These are phyloP conservation scores for Besnoitia besnoiti DNA, from an alignment of 169 alveolate species.

Conservation along the genomic window DNA sequence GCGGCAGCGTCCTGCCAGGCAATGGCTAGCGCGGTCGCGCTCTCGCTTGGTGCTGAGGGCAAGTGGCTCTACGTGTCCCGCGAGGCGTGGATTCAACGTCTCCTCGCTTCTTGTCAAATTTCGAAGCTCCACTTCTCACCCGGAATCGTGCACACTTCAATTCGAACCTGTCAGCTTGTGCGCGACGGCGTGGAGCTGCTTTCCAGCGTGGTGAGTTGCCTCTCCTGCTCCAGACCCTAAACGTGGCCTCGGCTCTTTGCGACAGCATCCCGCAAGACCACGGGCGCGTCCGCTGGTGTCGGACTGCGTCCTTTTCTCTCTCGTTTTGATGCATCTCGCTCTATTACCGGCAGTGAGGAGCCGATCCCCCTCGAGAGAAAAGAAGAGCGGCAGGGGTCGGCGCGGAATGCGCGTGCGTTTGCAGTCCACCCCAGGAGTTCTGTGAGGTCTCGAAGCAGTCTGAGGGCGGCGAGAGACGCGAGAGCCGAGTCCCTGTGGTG, in stretches of 20 bases:
- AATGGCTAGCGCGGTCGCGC: background rate
- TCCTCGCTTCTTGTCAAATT: constrained; percentile 27
- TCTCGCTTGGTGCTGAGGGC: background rate
- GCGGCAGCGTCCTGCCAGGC: constrained; percentile 41
- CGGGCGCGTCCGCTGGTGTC: no score
- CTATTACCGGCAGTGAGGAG: background rate
- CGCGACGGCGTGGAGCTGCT: constrained; percentile 61
- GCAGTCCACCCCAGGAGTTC: no score
- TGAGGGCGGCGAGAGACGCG: no score
- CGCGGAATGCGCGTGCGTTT: no score
- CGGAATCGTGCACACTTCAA: constrained; percentile 37
- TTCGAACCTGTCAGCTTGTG: constrained; percentile 42
- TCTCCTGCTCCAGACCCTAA: no score
- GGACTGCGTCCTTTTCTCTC: no score
- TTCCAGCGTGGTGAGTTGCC: constrained; percentile 18
- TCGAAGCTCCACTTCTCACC: constrained; percentile 55
- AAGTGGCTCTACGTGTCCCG: constrained; percentile 30
- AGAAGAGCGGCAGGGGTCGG: no score
- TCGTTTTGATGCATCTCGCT: background rate
- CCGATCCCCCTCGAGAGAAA: no score
- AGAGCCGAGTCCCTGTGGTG: no score
- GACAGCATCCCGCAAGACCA: no score
- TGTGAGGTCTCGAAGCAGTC: no score
- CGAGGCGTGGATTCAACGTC: constrained; percentile 15
- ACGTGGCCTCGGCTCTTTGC: no score